phyloP scores from a whole-genome alignment of 106 monocot species.

The Dioscorea dumetorum region DNA sequence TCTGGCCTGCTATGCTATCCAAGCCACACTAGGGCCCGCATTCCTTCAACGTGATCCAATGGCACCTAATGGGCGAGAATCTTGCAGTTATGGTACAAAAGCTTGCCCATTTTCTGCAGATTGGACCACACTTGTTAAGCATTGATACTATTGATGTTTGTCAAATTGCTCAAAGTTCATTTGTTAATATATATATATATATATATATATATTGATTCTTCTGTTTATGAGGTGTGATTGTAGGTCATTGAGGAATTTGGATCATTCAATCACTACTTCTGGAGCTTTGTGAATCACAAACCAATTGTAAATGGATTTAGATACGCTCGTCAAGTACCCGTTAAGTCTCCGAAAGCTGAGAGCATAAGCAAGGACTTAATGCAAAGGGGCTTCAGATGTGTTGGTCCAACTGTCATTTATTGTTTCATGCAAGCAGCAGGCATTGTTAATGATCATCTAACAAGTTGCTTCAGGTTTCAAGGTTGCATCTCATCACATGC shows the following conservation, averaged over 20 bases:
- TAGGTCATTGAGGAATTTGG: slow-evolving; percentile 47
- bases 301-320: slow-evolving; percentile 26
- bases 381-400: slow-evolving; percentile 32
- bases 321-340: slow-evolving; percentile 24
- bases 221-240: not conserved
- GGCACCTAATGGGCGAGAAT: too few species aligned
- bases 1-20: too few species aligned
- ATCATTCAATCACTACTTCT: slow-evolving; percentile 39
- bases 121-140: too few species aligned
- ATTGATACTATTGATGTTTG: too few species aligned
- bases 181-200: too few species aligned
- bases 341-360: slow-evolving; percentile 35
- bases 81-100: too few species aligned
- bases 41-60: too few species aligned
- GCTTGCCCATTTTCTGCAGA: too few species aligned
- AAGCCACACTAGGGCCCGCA: too few species aligned
- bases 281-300: slow-evolving; percentile 48
- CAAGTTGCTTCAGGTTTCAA: slow-evolving; percentile 32
- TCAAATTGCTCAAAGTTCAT: too few species aligned
- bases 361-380: slow-evolving; percentile 42
- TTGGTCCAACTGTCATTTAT: slow-evolving; percentile 33
- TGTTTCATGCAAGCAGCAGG: slow-evolving; percentile 53
- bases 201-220: too few species aligned
- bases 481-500: slow-evolving; percentile 13
- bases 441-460: slow-evolving; percentile 36